A percentile compares a stretch with the other conserved stretches of the same genome.
phyloP scores from a whole-genome alignment of 2,329 filamentous ascomycete genomes.

The Trichophyton benhamiae region DNA sequence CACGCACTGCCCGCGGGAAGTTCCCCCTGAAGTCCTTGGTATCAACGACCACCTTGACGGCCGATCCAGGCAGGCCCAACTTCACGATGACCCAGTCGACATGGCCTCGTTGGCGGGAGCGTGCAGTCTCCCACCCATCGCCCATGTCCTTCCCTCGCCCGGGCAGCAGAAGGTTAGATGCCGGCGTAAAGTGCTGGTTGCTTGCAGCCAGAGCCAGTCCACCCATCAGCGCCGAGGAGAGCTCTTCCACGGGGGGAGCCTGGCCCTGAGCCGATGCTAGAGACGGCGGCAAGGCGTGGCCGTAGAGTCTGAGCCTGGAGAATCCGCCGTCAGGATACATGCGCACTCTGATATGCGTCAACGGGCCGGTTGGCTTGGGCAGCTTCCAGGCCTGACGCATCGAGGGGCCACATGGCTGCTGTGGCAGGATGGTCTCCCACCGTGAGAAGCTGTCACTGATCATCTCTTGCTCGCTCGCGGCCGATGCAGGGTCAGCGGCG shows the following conservation, averaged over 20 bases:
- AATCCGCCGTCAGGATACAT: conserved; percentile 39
- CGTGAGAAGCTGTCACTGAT: conserved; percentile 22
- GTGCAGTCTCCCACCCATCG: conserved; percentile 34
- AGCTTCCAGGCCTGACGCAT: conserved; percentile 33
- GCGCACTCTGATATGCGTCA: conserved; percentile 33
- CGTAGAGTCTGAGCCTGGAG: conserved; percentile 32
- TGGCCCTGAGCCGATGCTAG: conserved; percentile 7
- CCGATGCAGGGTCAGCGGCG: neutral
- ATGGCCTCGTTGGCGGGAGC: conserved; percentile 28
- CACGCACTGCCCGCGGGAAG: conserved; percentile 30
- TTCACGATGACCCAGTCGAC: conserved; percentile 33
- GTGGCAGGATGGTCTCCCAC: conserved; percentile 31
- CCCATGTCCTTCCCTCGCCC: conserved; percentile 36
- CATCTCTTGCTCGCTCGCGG: conserved; percentile 17
- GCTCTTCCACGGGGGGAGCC: conserved; percentile 23
- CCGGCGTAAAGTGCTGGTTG: conserved; percentile 32
- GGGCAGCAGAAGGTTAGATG: conserved; percentile 30
- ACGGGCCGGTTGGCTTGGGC: conserved; percentile 19
- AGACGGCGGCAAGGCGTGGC: conserved; percentile 28
- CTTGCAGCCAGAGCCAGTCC: conserved; percentile 30
- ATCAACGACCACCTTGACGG: conserved; percentile 30
- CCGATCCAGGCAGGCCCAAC: conserved; percentile 28
- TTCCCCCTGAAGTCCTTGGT: conserved; percentile 37
- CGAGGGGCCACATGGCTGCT: conserved; percentile 29
- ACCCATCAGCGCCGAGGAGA: conserved; percentile 31